Evolutionary conservation across 176 grass and related monocot species (phyloP), one percentile per base, ranked within the genome.

Genomic region (Rhipidocladum racemiflorum): DNA sequence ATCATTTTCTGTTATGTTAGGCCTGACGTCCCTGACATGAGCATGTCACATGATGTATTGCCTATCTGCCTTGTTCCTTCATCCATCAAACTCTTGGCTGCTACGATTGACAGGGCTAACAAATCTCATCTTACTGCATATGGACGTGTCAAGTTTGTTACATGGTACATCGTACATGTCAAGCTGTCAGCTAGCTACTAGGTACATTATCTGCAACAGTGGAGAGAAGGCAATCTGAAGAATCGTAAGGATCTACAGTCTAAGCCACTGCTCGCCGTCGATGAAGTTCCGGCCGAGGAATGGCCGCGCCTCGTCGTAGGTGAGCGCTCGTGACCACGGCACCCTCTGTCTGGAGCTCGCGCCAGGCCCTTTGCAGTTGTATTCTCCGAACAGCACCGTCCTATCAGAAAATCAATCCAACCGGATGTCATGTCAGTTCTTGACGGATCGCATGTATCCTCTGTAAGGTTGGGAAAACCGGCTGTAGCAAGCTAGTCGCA

Each of bases 221-320:
- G 59, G 54, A 67, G 21, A 75, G 53, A 2, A 28, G 9, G 7
- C 4, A 17, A 2, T 34, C 25, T 60, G 69, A 51, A 39, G 30
- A 55, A 60, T 13, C 45, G 68, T 12, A 11, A 39, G 21, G 16
- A 35, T 71, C 89, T 95, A 99, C 62, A 99, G 64, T 28, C 59
- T 71, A 30, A 95, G 91, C 96, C 96, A 99, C 80, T 85, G 84
- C 51, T 99, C 84, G 74, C 96, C 91, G 69, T 95, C 76, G 30
- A 99, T 85, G 87, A 78, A 99, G 64, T 81, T 84, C 85, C 50
- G 85, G 74, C 83, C 82, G 21, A 99, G 79, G 74, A 93, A 99
- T 50, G 92, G 91, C 61, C 80, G 86, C 4, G 89, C 93, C 79
- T 99, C 88, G 27, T 81, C 75, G 85, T 85, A 95, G 81, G 87